These are phyloP conservation scores for Fraxinus floribunda DNA, from an alignment of 305 asterid genomes.

Conservation along the genomic window DNA sequence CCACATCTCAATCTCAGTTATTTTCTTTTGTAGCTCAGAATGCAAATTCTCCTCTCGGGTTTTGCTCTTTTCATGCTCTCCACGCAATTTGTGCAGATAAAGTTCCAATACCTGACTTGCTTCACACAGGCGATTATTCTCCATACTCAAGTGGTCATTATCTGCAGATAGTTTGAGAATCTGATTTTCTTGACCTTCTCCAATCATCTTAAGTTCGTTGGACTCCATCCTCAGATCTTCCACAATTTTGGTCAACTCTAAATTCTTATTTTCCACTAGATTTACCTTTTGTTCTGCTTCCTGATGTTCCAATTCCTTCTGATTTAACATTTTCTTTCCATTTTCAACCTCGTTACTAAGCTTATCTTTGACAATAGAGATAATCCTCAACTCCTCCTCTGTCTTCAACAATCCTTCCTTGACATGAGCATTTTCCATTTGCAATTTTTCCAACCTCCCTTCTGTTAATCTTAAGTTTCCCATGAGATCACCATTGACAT, in stretches of 20 bases:
- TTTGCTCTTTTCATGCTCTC: constrained; percentile 43
- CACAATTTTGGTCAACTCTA: constrained; percentile 39
- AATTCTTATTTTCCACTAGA: constrained; percentile 42
- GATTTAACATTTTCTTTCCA: constrained; percentile 38
- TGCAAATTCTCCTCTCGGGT: constrained; percentile 45
- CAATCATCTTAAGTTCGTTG: constrained; percentile 32
- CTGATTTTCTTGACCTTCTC: constrained; percentile 42
- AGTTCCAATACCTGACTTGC: constrained; percentile 38
- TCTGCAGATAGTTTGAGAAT: constrained; percentile 45
- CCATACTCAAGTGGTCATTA: constrained; percentile 41
- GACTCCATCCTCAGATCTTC: constrained; percentile 44
- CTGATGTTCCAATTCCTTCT: constrained; percentile 44
- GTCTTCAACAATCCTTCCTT: constrained; percentile 51
- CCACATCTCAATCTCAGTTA: constrained; percentile 50
- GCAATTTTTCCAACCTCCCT: constrained; percentile 51
- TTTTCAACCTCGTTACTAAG: constrained; percentile 43
- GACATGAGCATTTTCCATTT: constrained; percentile 48
- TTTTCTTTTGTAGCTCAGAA: constrained; percentile 50
- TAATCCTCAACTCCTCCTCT: constrained; percentile 49
- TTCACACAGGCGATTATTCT: constrained; percentile 40
- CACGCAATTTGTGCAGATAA: constrained; percentile 42
- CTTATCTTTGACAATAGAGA: constrained; percentile 39
- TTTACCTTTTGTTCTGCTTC: constrained; percentile 51
- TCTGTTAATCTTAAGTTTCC: constrained; percentile 50
- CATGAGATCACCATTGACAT: constrained; percentile 39